Percentiles rank a stretch among this genome's conserved stretches.
These are phyloP conservation scores for Agaricales sp. DNA, from an alignment of 1,284 basidiomycete genomes.

Conservation along the genomic window DNA sequence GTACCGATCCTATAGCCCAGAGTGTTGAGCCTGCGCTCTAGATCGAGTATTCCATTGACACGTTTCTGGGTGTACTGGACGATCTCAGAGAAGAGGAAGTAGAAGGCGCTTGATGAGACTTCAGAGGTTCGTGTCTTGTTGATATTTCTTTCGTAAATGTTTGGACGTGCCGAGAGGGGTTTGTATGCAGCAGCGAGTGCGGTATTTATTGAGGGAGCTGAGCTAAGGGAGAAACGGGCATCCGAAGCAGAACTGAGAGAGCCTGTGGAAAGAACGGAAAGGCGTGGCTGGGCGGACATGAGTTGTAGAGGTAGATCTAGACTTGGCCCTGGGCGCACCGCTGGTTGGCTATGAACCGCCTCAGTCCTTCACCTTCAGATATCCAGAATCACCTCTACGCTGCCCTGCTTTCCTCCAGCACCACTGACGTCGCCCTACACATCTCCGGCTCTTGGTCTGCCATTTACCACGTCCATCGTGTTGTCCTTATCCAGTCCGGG, in stretches of 20 bases:
- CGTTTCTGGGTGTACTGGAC: slow-evolving; percentile 93
- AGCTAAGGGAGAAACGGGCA: slow-evolving; percentile 59
- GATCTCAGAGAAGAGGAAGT: slow-evolving; percentile 86
- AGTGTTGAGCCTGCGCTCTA: slow-evolving; percentile 87
- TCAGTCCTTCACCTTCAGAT: slow-evolving; percentile 29
- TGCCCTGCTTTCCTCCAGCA: slow-evolving; percentile 18
- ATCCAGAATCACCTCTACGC: slow-evolving; percentile 65
- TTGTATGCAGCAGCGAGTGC: slow-evolving; percentile 23
- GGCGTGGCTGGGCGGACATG: slow-evolving; percentile 41
- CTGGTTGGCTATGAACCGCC: slow-evolving; percentile 19
- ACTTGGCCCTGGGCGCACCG: neutral
- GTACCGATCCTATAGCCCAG: slow-evolving; percentile 85
- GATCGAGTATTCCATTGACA: slow-evolving; percentile 88
- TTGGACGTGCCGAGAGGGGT: slow-evolving; percentile 37
- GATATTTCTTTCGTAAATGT: slow-evolving; percentile 77
- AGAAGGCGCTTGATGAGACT: slow-evolving; percentile 74
- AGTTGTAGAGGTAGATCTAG: too few species aligned
- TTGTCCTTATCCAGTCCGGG: slow-evolving; percentile 77
- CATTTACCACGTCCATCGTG: slow-evolving; percentile 69
- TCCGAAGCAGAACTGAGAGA: slow-evolving; percentile 55
- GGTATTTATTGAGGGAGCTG: slow-evolving; percentile 38
- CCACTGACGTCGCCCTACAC: slow-evolving; percentile 67
- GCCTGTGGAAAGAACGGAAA: slow-evolving; percentile 59
- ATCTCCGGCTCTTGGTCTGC: slow-evolving; percentile 67
- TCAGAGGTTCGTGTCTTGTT: slow-evolving; percentile 77